Percentiles rank a stretch among this genome's conserved stretches.
These are phyloP conservation scores for Leccinum barrowsii DNA, from an alignment of 768 basidiomycete species.

Conservation along the genomic window DNA sequence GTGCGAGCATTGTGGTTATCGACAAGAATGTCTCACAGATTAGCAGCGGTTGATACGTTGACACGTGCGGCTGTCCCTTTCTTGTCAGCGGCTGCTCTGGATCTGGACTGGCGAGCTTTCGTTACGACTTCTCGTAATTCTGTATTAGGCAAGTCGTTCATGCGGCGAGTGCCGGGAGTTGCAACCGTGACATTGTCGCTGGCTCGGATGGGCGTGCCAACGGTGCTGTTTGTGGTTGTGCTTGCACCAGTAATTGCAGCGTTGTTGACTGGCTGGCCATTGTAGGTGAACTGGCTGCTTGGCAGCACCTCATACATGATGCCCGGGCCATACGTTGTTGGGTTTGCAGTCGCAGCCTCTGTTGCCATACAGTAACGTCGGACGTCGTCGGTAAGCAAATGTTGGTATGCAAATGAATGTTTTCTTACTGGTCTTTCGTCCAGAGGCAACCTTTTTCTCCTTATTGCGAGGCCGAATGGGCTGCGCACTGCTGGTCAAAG, in stretches of 20 bases:
- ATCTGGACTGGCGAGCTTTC: background rate
- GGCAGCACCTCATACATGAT: background rate
- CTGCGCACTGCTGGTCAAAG: background rate
- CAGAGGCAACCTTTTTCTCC: background rate
- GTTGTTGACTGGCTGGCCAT: background rate
- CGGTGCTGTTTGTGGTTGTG: too few species aligned
- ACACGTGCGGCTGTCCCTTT: background rate
- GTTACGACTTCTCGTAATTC: too few species aligned
- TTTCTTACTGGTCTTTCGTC: background rate
- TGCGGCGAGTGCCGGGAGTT: too few species aligned
- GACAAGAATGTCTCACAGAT: background rate
- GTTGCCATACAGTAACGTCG: too few species aligned
- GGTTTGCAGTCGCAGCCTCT: background rate
- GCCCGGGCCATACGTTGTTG: background rate
- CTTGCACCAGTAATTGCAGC: background rate
- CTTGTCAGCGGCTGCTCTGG: background rate
- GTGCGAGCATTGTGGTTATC: background rate
- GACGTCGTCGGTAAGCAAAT: too few species aligned
- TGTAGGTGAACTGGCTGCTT: background rate
- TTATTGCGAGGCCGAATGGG: background rate
- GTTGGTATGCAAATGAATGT: background rate
- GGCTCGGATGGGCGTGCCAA: too few species aligned
- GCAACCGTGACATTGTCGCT: too few species aligned
- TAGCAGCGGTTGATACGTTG: background rate
- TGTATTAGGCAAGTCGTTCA: too few species aligned